Base-by-base conservation (phyloP, 495 filamentous ascomycete genomes). In the Aspergillus baeticus region DNA sequence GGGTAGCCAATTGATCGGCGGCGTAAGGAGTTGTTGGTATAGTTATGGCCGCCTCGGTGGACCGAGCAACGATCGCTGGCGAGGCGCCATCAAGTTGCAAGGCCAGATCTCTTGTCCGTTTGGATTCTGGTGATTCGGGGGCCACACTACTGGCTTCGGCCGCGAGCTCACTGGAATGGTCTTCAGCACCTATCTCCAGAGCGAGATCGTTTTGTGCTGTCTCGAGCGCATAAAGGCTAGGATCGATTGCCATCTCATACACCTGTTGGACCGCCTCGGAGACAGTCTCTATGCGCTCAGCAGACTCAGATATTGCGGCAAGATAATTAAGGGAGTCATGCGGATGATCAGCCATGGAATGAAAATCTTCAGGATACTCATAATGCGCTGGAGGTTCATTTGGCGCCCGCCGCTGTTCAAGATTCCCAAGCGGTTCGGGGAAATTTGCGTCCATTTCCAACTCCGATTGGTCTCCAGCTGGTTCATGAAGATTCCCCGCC, bases 11-110 rank as follows among this genome's bases (percentile, higher is more conserved):
- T 42, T 63, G 66, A 21, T 60, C 58, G 22, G 54, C 50, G 41
- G 38, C 29, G 21, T 50, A 14, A 41, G n/a, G 15, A 41, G n/a
- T 41, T 33, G 33, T 21, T 26, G 52, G 22, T 5, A 3, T 34
- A 20, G 35, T 17, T 22, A 43, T 5, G 26, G 26, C 8, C 2
- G 17, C 26, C 5, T 20, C 41, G 21, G 13, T 13, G 11, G 49
- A 35, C n/a, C 44, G 26, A 23, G 47, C 58, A 17, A 42, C 10
- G 6, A 18, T 34, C 48, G 39, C 21, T 10, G 60, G 47, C 21
- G 62, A 51, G 13, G 54, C 41, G 34, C 67, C 64, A 49, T 67
- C 67, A 18, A 65, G 38, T 8, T 39, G 51, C 50, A 67, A 35
- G 15, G 55, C 37, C 33, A 59, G 23, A 21, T 67, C 46, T 41